These are phyloP conservation scores for Chaetomiaceae sp. DNA, from an alignment of 2,329 filamentous ascomycete genomes.

Conservation along the genomic window DNA sequence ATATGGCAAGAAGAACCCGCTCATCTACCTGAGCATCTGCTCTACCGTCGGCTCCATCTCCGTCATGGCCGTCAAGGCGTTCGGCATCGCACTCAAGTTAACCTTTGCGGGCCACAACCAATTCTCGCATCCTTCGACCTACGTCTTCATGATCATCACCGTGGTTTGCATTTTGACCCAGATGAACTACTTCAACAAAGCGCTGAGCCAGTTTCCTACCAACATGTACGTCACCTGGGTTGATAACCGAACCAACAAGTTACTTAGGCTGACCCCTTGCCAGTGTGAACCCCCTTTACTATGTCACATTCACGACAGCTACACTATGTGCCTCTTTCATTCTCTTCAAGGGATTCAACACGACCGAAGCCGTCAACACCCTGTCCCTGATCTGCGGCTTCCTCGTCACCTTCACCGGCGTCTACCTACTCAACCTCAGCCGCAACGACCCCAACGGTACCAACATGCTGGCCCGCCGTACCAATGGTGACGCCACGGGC, in stretches of 20 bases:
- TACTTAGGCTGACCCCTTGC: conserved; percentile 26
- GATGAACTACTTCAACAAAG: conserved; percentile 99
- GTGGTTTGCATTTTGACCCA: conserved; percentile 92
- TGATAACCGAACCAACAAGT: too few species aligned
- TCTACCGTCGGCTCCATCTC: conserved; percentile 95
- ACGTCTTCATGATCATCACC: conserved; percentile 93
- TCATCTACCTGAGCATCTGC: conserved; percentile 97
- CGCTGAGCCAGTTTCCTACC: conserved; percentile 90
- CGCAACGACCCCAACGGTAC: conserved; percentile 82
- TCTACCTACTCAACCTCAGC: conserved; percentile 95
- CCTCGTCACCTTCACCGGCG: conserved; percentile 89
- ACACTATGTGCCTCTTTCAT: conserved; percentile 94
- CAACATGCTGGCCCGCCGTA: conserved; percentile 56
- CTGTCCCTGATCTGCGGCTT: conserved; percentile 90
- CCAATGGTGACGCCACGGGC: conserved; percentile 72
- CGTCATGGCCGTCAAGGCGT: conserved; percentile 98
- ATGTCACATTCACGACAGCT: conserved; percentile 94
- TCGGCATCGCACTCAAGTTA: conserved; percentile 94
- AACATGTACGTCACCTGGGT: conserved; percentile 85
- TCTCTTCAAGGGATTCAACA: conserved; percentile 94
- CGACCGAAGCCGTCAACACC: conserved; percentile 83
- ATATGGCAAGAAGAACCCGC: conserved; percentile 90
- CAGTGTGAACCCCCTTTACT: conserved; percentile 93
- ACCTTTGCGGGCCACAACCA: conserved; percentile 92
- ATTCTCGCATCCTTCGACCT: conserved; percentile 90